phyloP scores from a whole-genome alignment of 2,329 filamentous ascomycete genomes.

The Ascochyta viciae-villosae region DNA sequence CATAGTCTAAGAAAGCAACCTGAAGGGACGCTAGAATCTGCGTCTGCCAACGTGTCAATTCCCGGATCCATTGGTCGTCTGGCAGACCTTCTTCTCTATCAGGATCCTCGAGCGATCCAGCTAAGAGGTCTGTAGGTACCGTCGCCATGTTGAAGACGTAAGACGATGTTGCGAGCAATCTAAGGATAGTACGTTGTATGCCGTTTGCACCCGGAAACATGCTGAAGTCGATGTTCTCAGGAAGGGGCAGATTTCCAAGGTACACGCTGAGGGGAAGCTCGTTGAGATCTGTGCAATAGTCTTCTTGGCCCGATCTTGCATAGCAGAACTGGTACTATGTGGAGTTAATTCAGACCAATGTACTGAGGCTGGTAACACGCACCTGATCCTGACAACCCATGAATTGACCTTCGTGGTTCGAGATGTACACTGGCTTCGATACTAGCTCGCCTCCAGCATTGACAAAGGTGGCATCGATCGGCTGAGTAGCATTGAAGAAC shows the following conservation, averaged over 20 bases:
- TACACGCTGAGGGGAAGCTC: slow-evolving; percentile 10
- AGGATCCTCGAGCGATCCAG: slow-evolving; percentile 4
- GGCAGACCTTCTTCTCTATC: slow-evolving; percentile 9
- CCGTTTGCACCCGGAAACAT: slow-evolving; percentile 21
- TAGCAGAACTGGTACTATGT: slow-evolving; percentile 14
- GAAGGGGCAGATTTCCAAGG: slow-evolving; percentile 8
- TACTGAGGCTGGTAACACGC: not conserved
- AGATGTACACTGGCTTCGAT: slow-evolving; percentile 4
- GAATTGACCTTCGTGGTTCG: slow-evolving; percentile 2
- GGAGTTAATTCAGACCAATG: not conserved
- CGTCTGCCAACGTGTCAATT: slow-evolving; percentile 28
- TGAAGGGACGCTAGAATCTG: slow-evolving; percentile 24
- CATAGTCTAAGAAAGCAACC: slow-evolving; percentile 18
- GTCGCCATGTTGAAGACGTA: slow-evolving; percentile 11
- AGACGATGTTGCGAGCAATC: slow-evolving; percentile 6
- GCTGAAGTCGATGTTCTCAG: slow-evolving; percentile 11
- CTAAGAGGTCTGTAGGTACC: not conserved
- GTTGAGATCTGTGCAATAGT: slow-evolving; percentile 3
- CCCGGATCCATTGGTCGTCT: slow-evolving; percentile 29
- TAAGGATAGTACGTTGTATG: slow-evolving; percentile 18
- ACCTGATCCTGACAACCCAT: slow-evolving; percentile 9
- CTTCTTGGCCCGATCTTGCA: not conserved
- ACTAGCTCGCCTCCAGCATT: slow-evolving; percentile 1
- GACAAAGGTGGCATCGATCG: not conserved
- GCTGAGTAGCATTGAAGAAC: slow-evolving; percentile 7